Evolutionary conservation across 176 grass and related monocot species (phyloP), one percentile per base, ranked within the genome.

Genomic region (Lolium perenne): DNA sequence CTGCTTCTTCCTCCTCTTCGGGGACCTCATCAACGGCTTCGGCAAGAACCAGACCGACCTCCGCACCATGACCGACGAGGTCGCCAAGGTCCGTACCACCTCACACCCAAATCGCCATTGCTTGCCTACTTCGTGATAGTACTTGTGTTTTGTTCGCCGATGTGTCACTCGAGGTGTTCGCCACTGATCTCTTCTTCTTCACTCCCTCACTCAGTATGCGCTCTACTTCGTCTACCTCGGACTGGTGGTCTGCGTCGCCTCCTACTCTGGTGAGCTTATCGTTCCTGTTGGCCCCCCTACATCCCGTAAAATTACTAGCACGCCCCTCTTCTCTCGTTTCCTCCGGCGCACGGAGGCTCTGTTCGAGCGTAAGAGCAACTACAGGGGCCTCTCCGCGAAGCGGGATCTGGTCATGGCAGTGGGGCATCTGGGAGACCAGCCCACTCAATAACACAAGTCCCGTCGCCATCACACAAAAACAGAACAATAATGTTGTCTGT

Each of bases 171-270:
- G 5, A 43, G 4, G 41, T 43, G 41, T 8, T 43, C 41, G 41
- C 7, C 41, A 54, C 62, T 32, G 18, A 76, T 55, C 96, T 29
- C 29, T 47, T 38, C 62, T 47, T 38, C 62, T 53, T 53, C 11
- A 4, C 59, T 87, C 51, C 23, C 47, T 12, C 43, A 47, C 74
- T 74, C 92, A 99, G 97, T 94, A 96, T 18, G 97, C 97, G 5
- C 89, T 99, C 55, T 96, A 99, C 77, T 99, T 99, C 87, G 94
- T 99, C 77, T 99, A 99, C 86, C 97, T 99, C 26, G 97, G 97
- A 50, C 80, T 97, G 72, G 84, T 97, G 85, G 97, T 99, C 46
- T 98, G 93, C 84, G 55, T 75, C 71, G 95, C 93, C 71, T 99
- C 94, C 35, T 99, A 99, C 82, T 86, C 92, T 32, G 94, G 92